Conservation (phyloP, 2,329 filamentous ascomycete genomes). For the Westerdykella ornata region DNA sequence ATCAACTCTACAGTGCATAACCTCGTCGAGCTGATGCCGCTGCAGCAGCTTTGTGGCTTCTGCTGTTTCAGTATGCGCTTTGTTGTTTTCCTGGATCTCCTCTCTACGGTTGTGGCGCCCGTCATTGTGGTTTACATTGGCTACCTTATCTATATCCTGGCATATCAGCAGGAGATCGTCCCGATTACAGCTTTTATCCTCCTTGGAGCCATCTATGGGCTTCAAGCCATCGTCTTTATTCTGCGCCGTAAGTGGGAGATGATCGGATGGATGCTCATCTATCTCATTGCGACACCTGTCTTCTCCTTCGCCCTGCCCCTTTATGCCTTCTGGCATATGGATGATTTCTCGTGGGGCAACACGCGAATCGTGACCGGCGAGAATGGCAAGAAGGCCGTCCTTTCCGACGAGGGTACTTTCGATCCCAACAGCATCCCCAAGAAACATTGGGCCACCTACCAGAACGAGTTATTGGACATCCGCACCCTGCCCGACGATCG, state of each 20-base stretch:
- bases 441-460: slow-evolving; percentile 99
- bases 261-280: slow-evolving; percentile 98
- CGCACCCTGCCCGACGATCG: slow-evolving; percentile 76
- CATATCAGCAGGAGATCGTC: slow-evolving; percentile 56
- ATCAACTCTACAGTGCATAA: slow-evolving; percentile 99
- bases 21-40: slow-evolving; percentile 85
- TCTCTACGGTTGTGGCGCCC: slow-evolving; percentile 87
- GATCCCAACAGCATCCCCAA: slow-evolving; percentile 86
- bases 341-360: slow-evolving; percentile 99
- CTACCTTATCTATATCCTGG: slow-evolving; percentile 76
- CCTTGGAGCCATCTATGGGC: slow-evolving; percentile 90
- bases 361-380: slow-evolving; percentile 96
- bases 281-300: slow-evolving; percentile 82
- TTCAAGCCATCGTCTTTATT: slow-evolving; percentile 96
- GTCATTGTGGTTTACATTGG: slow-evolving; percentile 83
- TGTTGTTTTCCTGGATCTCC: slow-evolving; percentile 86
- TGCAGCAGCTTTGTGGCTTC: slow-evolving; percentile 95
- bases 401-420: slow-evolving; percentile 97
- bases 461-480: slow-evolving; percentile 94
- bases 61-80: slow-evolving; percentile 99
- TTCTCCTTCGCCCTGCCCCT: slow-evolving; percentile 86
- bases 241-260: slow-evolving; percentile 97
- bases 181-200: slow-evolving; percentile 85
- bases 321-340: slow-evolving; percentile 99
- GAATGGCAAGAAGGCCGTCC: slow-evolving; percentile 81